Evolutionary conservation across 129 eudicot species (phyloP), one percentile per base, ranked within the genome.

Genomic region (Erigeron canadensis): DNA sequence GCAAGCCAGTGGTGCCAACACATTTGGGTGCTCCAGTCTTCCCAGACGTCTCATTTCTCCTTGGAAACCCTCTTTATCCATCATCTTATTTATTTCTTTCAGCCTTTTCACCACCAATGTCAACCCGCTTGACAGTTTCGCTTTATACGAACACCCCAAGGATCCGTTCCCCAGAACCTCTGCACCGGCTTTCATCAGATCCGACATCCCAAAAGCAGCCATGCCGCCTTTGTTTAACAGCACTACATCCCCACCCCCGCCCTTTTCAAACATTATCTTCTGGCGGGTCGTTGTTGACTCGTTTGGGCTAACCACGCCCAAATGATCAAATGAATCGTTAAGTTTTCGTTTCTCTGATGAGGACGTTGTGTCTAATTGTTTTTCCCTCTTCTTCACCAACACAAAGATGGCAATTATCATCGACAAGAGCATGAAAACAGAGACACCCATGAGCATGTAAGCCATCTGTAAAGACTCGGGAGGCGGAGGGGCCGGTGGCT

Each of bases 131-230:
- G 81, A 63, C 84, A 91, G 53, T 22, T 44, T 51, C 4, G 90
- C 91, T 86, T 86, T 88, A 43, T 86, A 88, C 0, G 93, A 79
- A 8, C 92, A 86, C 6, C 96, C 96, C 79, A 88, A 37, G 1
- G 84, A 39, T 15, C 93, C 96, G 16, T 82, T 88, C 6, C 88
- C 96, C 10, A 91, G 81, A 23, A 88, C 93, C 82, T 88, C 87
- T 0, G 97, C 96, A 0, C 89, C 75, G 5, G 97, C 88, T 73
- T 77, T 84, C 97, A 91, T 86, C 77, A 91, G 75, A 82, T 91
- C 93, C 9, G 77, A 65, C 74, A 86, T 34, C 5, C 85, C 85
- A 70, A 91, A 88, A 67, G 69, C 79, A 5, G 83, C 86, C 17
- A 57, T 78, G 9, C 75, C 75, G 9, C 75, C 75, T 2, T 86